These are phyloP conservation scores for Morella rubra DNA, from an alignment of 306 rosid genomes.

Conservation along the genomic window DNA sequence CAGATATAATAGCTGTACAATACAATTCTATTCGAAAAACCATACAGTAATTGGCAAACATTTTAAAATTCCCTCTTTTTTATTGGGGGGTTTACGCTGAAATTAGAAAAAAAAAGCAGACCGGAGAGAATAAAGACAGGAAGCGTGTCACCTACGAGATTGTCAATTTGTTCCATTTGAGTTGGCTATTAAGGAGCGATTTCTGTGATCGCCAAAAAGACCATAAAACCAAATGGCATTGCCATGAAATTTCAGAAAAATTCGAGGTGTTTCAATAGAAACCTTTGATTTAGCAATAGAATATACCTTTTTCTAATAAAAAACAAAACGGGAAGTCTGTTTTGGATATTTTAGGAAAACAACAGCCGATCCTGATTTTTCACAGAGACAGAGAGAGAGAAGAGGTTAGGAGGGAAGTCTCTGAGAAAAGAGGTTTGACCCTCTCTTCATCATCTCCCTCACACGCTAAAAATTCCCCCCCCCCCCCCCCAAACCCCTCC, in stretches of 20 bases:
- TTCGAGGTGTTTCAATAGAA: background rate
- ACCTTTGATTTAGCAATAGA: too few species aligned
- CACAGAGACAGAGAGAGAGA: constrained; percentile 1
- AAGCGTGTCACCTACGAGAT: too few species aligned
- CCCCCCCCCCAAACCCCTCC: constrained; percentile 7
- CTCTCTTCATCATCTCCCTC: constrained; percentile 7
- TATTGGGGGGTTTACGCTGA: too few species aligned
- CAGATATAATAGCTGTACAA: too few species aligned
- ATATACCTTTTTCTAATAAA: background rate
- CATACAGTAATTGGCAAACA: too few species aligned
- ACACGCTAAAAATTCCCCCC: constrained; percentile 30
- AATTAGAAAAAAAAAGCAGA: too few species aligned
- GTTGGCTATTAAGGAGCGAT: background rate
- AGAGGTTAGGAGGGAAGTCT: constrained; percentile 18
- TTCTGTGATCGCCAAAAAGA: background rate
- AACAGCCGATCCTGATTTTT: background rate
- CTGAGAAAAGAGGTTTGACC: constrained; percentile 24
- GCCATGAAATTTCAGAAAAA: background rate
- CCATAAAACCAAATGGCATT: background rate
- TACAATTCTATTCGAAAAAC: too few species aligned
- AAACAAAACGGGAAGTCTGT: background rate
- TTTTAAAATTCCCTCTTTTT: too few species aligned
- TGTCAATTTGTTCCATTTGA: background rate
- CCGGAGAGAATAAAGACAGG: too few species aligned
- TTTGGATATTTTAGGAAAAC: constrained; percentile 27